Evolutionary conservation across 768 basidiomycete species (phyloP).

Genomic region (Trametes cubensis): DNA sequence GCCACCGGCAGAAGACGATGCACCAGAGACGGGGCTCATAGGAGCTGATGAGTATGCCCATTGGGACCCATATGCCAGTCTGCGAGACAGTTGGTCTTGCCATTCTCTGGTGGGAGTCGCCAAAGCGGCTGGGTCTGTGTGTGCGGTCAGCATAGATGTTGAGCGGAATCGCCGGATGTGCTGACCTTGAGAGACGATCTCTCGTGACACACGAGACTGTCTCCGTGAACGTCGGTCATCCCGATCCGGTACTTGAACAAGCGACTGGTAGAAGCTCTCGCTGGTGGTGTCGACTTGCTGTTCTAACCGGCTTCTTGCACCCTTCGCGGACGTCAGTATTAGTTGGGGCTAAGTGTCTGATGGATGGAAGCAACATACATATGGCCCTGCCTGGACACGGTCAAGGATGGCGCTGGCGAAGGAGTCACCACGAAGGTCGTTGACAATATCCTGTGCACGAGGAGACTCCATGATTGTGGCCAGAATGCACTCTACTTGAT

Average conservation of each 20-base stretch:
- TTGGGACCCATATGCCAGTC: slow-evolving; percentile 37
- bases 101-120: slow-evolving; percentile 68
- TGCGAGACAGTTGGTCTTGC: slow-evolving; percentile 72
- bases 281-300: slow-evolving; percentile 15
- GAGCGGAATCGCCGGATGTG: not conserved
- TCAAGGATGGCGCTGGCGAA: slow-evolving; percentile 77
- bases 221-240: slow-evolving; percentile 50
- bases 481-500: slow-evolving; percentile 89
- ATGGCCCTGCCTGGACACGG: slow-evolving; percentile 79
- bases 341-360: not conserved
- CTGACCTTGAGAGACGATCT: slow-evolving; percentile 62
- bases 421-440: slow-evolving; percentile 69
- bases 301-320: slow-evolving; percentile 60
- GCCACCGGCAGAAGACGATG: slow-evolving; percentile 16
- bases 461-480: slow-evolving; percentile 77
- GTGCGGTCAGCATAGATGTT: not conserved
- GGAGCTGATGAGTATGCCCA: slow-evolving; percentile 8
- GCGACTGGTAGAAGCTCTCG: slow-evolving; percentile 39
- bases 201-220: slow-evolving; percentile 76
- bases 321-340: slow-evolving; percentile 43
- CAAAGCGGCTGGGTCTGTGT: slow-evolving; percentile 26
- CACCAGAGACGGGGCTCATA: slow-evolving; percentile 18
- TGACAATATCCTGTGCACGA: slow-evolving; percentile 61
- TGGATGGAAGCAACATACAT: slow-evolving; percentile 47
- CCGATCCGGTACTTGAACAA: slow-evolving; percentile 28